These are phyloP conservation scores for Luffa acutangula DNA, from an alignment of 306 rosid species.

Conservation along the genomic window DNA sequence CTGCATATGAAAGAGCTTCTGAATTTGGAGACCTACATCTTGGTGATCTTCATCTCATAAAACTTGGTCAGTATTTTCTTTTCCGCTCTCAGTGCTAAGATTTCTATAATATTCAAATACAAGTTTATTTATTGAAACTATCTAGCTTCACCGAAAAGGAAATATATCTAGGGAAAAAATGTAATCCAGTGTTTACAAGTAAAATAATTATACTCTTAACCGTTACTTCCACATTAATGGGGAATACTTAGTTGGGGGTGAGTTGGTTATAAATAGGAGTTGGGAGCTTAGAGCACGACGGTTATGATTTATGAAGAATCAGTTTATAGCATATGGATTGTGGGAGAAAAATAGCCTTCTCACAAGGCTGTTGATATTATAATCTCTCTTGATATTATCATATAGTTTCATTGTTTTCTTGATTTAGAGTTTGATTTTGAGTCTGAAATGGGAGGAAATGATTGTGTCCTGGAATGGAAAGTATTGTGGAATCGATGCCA, in stretches of 20 bases:
- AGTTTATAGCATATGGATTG: neutral
- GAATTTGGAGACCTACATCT: slow-evolving; percentile 82
- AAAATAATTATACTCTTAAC: neutral
- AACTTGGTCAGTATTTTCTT: slow-evolving; percentile 43
- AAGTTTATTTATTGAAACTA: neutral
- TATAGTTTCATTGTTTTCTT: neutral
- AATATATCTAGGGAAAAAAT: neutral
- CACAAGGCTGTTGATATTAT: neutral
- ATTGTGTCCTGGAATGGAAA: neutral
- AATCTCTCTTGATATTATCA: neutral
- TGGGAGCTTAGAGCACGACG: neutral
- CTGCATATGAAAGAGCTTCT: slow-evolving; percentile 70
- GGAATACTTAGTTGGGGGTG: neutral
- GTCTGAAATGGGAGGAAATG: neutral
- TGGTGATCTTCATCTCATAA: slow-evolving; percentile 86
- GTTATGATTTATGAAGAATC: neutral
- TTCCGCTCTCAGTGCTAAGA: neutral
- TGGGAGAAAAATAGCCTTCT: neutral
- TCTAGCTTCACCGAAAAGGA: neutral
- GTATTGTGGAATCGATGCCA: neutral
- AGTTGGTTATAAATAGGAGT: neutral
- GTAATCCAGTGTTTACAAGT: neutral
- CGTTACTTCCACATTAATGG: neutral
- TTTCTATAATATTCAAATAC: neutral
- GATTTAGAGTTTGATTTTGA: too few species aligned